Evolutionary conservation across 1,284 basidiomycete genomes (phyloP).

Genomic region (Malassezia restricta): DNA sequence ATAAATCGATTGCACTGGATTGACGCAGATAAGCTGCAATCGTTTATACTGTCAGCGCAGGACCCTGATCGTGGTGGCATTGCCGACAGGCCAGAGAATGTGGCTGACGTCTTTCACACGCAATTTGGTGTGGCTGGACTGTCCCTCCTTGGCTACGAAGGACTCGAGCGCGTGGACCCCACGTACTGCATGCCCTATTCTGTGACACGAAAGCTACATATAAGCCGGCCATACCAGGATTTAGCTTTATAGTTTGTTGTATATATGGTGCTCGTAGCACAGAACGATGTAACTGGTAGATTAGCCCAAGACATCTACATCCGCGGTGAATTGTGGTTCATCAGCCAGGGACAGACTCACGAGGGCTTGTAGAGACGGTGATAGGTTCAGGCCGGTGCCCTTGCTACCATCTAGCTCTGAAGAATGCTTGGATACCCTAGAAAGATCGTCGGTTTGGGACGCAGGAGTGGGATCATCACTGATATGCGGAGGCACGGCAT

Average conservation of each 20-base stretch:
- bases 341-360: background rate
- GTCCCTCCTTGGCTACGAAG: conserved; percentile 76
- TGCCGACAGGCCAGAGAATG: conserved; percentile 81
- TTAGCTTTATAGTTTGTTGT: background rate
- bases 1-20: conserved; percentile 79
- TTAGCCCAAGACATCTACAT: background rate
- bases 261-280: background rate
- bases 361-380: background rate
- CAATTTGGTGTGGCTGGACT: conserved; percentile 81
- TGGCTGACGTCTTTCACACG: conserved; percentile 93
- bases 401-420: background rate
- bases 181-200: conserved; percentile 87
- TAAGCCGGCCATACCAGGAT: conserved; percentile 26
- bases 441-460: too few relatives aligned
- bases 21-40: conserved; percentile 62
- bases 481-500: too few relatives aligned
- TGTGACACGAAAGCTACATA: conserved; percentile 51
- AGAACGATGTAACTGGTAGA: too few relatives aligned
- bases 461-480: too few relatives aligned
- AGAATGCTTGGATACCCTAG: too few relatives aligned
- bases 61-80: conserved; percentile 85
- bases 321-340: background rate
- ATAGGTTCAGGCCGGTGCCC: background rate
- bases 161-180: conserved; percentile 71
- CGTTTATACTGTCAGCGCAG: conserved; percentile 82